Base-by-base conservation (phyloP, 495 filamentous ascomycete species). In the Aspergillus sclerotiicarbonarius region DNA sequence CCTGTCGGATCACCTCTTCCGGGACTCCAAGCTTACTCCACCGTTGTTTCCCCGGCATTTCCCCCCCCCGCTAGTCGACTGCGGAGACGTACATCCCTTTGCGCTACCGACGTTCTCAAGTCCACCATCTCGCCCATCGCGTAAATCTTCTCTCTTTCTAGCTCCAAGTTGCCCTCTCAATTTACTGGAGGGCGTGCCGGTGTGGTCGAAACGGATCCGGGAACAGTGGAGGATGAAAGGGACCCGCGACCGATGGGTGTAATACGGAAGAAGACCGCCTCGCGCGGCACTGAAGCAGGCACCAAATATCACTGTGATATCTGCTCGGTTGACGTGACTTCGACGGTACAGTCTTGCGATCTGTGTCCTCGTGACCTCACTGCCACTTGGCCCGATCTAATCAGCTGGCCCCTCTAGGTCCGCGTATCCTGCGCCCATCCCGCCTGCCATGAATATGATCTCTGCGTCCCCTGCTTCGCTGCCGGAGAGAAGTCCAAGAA, bases 221-320 rank as follows among this genome's bases (percentile, higher is more conserved):
- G 70, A 51, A 66, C 55, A 63, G 59, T 56, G 66, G 73, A 79
- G 72, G 71, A 79, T 78, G 76, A 77, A 64, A 71, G 64, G 60
- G 63, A 31, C 58, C 51, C 68, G 67, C 63, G 57, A 67, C 49
- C 67, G 68, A 98, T 98, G 93, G 93, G 92, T 67, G 89, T 96
- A 69, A 96, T 97, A 75, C 87, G 91, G 69, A 96, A 96, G 82
- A 97, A 96, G 77, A 92, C 90, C 56, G 90, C 90, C 61, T 83
- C 88, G 57, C 84, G 91, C 66, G 90, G 91, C 45, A 92, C 88
- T 10, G 93, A 96, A 66, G 92, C 92, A 19, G 93, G 93, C 57
- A 88, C 93, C 46, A 95, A 96, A 68, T 96, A 91, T 65, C 89
- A 96, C 53, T 98, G 93, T 78, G 93, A 99, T 72, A 86, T 96